Percentiles rank a stretch among this genome's conserved stretches.
Evolutionary conservation across 2,329 filamentous ascomycete genomes (phyloP).

Genomic region (Dothideomycetes sp.): DNA sequence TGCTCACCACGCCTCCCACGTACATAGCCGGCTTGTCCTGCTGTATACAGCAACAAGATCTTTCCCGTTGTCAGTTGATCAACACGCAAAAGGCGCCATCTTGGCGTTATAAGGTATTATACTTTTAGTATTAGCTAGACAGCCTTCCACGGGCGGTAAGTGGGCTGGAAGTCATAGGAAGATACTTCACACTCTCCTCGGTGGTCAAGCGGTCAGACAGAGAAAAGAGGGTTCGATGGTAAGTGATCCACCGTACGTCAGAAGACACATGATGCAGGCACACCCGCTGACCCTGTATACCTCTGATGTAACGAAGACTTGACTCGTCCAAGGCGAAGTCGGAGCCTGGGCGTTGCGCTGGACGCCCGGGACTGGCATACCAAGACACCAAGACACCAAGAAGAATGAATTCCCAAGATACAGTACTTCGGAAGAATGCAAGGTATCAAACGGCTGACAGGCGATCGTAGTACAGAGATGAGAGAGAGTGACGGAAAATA

Average conservation of each 20-base stretch:
- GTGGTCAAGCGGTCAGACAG: no score
- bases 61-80: slow-evolving; percentile 6
- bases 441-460: background rate
- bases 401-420: no score
- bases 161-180: slow-evolving; percentile 3
- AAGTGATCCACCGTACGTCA: background rate
- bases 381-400: no score
- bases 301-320: slow-evolving; percentile 1
- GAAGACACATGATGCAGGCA: slow-evolving; percentile 7
- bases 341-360: slow-evolving; percentile 5
- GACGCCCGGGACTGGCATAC: no score
- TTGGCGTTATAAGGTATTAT: slow-evolving; percentile 1
- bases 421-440: background rate
- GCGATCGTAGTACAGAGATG: slow-evolving; percentile 6
- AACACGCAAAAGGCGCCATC: slow-evolving; percentile 8
- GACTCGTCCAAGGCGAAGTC: slow-evolving; percentile 1
- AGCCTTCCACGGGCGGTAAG: no score
- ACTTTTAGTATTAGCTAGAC: background rate
- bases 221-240: no score
- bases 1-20: slow-evolving; percentile 4
- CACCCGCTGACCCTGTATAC: slow-evolving; percentile 6
- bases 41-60: no score
- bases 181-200: slow-evolving; percentile 1
- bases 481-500: slow-evolving; percentile 2
- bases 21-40: no score